Evolutionary conservation across 106 monocot genomes (phyloP).

Genomic region (Iris macrosiphon): DNA sequence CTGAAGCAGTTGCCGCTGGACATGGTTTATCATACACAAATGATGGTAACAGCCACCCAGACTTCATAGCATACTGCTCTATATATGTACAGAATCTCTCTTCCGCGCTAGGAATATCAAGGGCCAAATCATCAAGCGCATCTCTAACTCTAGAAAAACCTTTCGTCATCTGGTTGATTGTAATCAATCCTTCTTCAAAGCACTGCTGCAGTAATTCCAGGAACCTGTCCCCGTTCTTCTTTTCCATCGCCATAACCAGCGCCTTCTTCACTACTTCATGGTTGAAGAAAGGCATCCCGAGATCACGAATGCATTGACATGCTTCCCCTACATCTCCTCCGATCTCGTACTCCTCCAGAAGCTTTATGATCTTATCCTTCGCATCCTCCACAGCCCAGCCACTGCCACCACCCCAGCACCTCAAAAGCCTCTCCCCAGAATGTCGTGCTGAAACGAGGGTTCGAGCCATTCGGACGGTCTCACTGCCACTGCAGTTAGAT

Average conservation of each 20-base stretch:
- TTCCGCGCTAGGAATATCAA: constrained; percentile 67
- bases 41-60: constrained; percentile 63
- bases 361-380: constrained; percentile 76
- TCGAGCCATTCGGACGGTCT: constrained; percentile 49
- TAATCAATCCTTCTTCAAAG: constrained; percentile 79
- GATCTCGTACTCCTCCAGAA: constrained; percentile 72
- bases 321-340: constrained; percentile 77
- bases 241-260: constrained; percentile 89
- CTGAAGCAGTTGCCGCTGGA: constrained; percentile 19
- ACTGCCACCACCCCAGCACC: constrained; percentile 79
- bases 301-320: constrained; percentile 71
- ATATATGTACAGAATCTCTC: constrained; percentile 47
- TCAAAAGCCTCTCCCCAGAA: constrained; percentile 57
- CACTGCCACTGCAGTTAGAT: constrained; percentile 33
- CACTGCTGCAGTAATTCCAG: constrained; percentile 59
- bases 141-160: constrained; percentile 72
- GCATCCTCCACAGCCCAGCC: constrained; percentile 93
- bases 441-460: constrained; percentile 53
- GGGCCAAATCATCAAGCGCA: constrained; percentile 61
- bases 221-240: constrained; percentile 50
- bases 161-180: constrained; percentile 74
- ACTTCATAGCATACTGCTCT: constrained; percentile 33
- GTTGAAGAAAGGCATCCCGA: constrained; percentile 84
- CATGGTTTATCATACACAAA: constrained; percentile 3
- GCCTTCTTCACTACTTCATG: constrained; percentile 91